Evolutionary conservation across 208 protist genomes (phyloP), one percentile per base, ranked within the genome.

Genomic region (Crithidia thermophila): DNA sequence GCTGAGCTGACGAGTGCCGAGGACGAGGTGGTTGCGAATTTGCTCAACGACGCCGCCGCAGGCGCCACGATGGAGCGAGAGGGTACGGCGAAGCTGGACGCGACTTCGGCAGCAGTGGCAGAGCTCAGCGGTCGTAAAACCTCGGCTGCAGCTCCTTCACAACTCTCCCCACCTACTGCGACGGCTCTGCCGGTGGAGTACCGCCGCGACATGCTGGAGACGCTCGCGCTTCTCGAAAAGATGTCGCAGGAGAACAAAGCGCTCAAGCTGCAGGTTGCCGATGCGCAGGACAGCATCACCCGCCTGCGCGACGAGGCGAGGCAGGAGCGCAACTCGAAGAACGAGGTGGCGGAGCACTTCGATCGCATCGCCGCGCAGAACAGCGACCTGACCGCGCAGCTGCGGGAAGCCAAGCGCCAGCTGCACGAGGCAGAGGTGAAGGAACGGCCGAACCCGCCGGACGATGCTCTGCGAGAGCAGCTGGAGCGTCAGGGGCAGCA

Each of bases 301-400:
- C 46, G 30, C n/a, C 30, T 51, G 3, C 21, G 33, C 43, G 27
- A 57, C 20, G 28, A 65, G 9, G 40, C 49, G n/a, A 11, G 39
- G 36, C 62, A 60, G 31, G 66, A 69, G 55, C 30, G 49, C 3
- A 31, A 53, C 16, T 61, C 67, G 25, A 83, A 71, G 49, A 39
- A 14, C 1, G 74, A 75, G 25, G 28, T 87, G 4, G 69, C 46
- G 2, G 23, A 40, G 21, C 67, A 84, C 59, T 78, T 75, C 36
- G 81, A 87, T 20, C 57, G 46, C 11, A 47, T 84, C 10, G 67
- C 70, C 0, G 73, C 51, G 16, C 77, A 84, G 40, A 83, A 83
- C 69, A 72, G 55, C 25, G 68, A 73, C 11, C 56, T 87, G 0
- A 51, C 75, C 0, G 18, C 46, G 10, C 50, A 63, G 13, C 50